Conservation (phyloP, 2,329 filamentous ascomycete genomes). For the Fusarium devonianum region DNA sequence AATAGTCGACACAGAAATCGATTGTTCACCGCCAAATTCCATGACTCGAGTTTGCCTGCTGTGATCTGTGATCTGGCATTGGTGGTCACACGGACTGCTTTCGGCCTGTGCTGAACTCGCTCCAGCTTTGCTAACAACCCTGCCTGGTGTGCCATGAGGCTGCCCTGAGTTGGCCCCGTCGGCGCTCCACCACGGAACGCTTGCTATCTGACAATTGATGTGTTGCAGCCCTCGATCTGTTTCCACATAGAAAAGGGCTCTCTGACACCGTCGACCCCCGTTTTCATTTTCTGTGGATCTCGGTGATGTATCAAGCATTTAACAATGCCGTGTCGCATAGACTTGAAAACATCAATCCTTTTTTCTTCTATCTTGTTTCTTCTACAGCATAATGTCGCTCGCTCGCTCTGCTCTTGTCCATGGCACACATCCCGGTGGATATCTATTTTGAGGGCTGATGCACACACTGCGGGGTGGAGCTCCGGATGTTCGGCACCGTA, state of each 20-base stretch:
- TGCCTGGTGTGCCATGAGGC: not conserved
- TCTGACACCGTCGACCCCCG: constrained; percentile 62
- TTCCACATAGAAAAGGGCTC: constrained; percentile 63
- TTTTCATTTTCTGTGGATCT: constrained; percentile 54
- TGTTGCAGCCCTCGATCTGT: constrained; percentile 62
- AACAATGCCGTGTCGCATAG: too few relatives aligned
- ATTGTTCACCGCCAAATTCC: constrained; percentile 34
- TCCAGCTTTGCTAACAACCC: constrained; percentile 16
- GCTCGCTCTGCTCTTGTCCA: too few relatives aligned
- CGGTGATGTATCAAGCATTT: constrained; percentile 54
- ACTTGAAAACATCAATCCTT: too few relatives aligned
- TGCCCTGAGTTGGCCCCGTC: not conserved
- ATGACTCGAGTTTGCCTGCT: constrained; percentile 20
- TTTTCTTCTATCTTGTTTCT: too few relatives aligned
- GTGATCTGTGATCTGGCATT: constrained; percentile 38
- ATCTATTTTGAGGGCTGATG: too few relatives aligned
- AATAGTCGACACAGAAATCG: constrained; percentile 42
- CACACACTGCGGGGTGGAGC: constrained; percentile 26
- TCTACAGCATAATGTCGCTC: too few relatives aligned
- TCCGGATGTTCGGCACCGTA: constrained; percentile 42
- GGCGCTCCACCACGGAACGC: constrained; percentile 37
- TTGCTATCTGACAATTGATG: constrained; percentile 59
- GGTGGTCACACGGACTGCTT: constrained; percentile 9
- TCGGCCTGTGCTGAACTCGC: not conserved
- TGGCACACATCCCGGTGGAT: too few relatives aligned